A percentile compares a stretch with the other conserved stretches of the same genome.
Conservation (phyloP, 75 land plant genomes). For the Selaginella tamariscina region DNA sequence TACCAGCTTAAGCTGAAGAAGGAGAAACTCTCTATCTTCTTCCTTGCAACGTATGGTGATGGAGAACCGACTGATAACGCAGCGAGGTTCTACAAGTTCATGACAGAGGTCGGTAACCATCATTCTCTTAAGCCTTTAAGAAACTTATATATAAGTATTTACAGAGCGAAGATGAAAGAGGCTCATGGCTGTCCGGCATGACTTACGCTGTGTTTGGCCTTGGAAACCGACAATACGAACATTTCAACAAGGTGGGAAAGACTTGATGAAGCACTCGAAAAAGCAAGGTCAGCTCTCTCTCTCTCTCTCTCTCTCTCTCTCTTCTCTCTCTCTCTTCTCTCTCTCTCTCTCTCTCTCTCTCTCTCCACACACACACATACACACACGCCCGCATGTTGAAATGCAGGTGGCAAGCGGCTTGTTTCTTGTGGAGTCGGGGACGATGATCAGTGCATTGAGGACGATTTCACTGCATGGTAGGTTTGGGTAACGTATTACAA, state of each 20-base stretch:
- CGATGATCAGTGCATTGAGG: conserved; percentile 13
- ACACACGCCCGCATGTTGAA: too few species aligned
- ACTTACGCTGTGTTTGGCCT: conserved; percentile 72
- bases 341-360: too few species aligned
- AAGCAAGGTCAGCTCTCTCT: too few species aligned
- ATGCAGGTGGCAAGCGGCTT: conserved; percentile 12
- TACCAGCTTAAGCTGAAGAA: conserved; percentile 71
- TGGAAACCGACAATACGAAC: conserved; percentile 81
- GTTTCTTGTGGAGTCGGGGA: conserved; percentile 8
- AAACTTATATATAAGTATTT: conserved; percentile 5
- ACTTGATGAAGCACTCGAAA: too few species aligned
- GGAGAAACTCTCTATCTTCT: conserved; percentile 66
- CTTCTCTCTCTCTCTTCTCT: too few species aligned
- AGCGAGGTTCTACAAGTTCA: conserved; percentile 95
- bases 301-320: too few species aligned
- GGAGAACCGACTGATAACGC: conserved; percentile 99
- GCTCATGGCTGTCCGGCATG: conserved; percentile 35
- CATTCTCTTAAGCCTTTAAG: not conserved
- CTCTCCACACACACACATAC: too few species aligned
- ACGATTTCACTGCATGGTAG: conserved; percentile 3
- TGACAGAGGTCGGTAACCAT: conserved; percentile 37
- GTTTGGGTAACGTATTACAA: not conserved
- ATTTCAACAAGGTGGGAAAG: conserved; percentile 64
- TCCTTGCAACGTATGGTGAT: conserved; percentile 98
- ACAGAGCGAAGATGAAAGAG: conserved; percentile 32